Base-by-base conservation (phyloP, 176 grass and related monocot genomes). In the Raddia distichophylla region DNA sequence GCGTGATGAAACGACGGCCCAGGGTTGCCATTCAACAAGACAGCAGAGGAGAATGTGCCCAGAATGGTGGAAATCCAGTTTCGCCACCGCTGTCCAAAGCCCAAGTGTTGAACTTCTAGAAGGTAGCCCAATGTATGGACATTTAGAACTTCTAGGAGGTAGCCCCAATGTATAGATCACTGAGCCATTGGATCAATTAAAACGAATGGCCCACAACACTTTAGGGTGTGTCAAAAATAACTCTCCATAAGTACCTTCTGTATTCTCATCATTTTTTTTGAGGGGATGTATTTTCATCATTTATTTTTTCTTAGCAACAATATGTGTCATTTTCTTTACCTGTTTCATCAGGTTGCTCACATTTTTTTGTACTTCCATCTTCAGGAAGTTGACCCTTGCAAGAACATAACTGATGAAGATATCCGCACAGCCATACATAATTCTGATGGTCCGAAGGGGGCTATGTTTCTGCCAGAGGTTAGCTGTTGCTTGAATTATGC, bases 391-490 rank as follows among this genome's bases (percentile, higher is more conserved):
- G 93, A 98, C 69, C 96, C 96, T 84, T 98, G 92, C 64, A 84
- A 89, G 44, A 94, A 91, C 80, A 90, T 93, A 82, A 98, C 75
- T 68, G 88, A 95, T 88, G 86, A 95, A 77, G 90, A 98, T 89
- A 87, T 98, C 55, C 67, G 79, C 63, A 93, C 89, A 42, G 85
- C 93, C 46, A 95, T 98, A 64, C 88, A 98, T 76, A 98, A 98
- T 86, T 87, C 93, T 80, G 86, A 80, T 2, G 96, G 93, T 37
- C 89, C 90, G 76, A 98, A 81, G 85, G 86, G 88, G 86, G 88
- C 96, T 78, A 89, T 98, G 82, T 98, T 98, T 91, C 85, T 95
- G 54, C 93, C 96, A 15, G 93, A 98, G 92, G 96, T 94, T 68
- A 74, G 46, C 69, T 45, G 71, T 84, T 73, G 6, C 60, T 42